These are phyloP conservation scores for Fraxinus excelsior DNA, from an alignment of 257 asterid genomes.

Conservation along the genomic window DNA sequence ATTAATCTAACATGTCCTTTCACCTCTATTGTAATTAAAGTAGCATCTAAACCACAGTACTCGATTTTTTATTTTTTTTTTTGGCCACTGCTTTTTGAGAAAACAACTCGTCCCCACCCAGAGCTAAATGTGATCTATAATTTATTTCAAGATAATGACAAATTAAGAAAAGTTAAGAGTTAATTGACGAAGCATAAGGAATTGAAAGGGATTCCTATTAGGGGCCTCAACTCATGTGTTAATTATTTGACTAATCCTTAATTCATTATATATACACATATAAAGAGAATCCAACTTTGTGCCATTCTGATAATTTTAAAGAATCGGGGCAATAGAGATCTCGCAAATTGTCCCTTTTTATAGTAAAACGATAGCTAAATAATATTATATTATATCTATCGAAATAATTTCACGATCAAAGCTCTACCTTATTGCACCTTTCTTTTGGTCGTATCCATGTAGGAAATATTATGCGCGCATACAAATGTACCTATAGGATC, in stretches of 20 bases:
- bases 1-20: constrained; percentile 14
- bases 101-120: constrained; percentile 50
- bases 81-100: constrained; percentile 44
- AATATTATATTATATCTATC: no score
- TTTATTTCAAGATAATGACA: constrained; percentile 49
- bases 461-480: no score
- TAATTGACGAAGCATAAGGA: constrained; percentile 4
- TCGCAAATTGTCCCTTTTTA: no score
- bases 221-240: constrained; percentile 20
- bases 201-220: constrained; percentile 16
- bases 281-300: no score
- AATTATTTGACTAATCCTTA: constrained; percentile 9
- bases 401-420: no score
- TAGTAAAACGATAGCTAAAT: no score
- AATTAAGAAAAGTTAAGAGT: constrained; percentile 20
- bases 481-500: neutral
- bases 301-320: no score
- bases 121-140: constrained; percentile 3
- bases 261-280: no score
- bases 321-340: no score
- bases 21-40: neutral
- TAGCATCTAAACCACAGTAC: constrained; percentile 36
- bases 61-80: constrained; percentile 35
- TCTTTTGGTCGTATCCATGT: no score
- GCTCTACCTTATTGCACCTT: no score